Base-by-base conservation (phyloP, 345 rosid genomes). In the Streptanthus diversifolius region DNA sequence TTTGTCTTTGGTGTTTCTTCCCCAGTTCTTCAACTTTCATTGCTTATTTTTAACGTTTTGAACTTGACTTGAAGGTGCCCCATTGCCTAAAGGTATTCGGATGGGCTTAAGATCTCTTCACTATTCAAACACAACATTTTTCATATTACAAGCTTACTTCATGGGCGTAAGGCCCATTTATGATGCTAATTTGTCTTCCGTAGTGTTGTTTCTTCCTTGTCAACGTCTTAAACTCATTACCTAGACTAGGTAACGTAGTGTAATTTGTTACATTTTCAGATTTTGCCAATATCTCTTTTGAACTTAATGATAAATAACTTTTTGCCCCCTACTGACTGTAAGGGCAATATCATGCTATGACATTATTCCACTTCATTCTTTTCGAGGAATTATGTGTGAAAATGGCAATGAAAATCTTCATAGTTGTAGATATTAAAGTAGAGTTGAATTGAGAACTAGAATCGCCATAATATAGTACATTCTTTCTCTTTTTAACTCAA, bases 11-110 rank as follows among this genome's bases (percentile, higher is more conserved):
- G 35, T 27, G 12, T n/a, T 53, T 29, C 33, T 52, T 52, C 33
- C 17, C 5, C 17, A 25, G 13, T 25, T 17, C 56, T 52, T 52
- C 57, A 25, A 52, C 58, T 13, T 53, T 27, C 36, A 27, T 52
- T 2, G 24, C 44, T 17, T 2, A 3, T 25, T 12, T 49, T 24
- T 9, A 51, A 51, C 12, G 15, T 24, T 22, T 19, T 48, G 1
- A 49, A 48, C 54, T 51, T 14, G 37, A n/a, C 37, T 57, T 57
- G 55, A 59, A 60, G 68, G 67, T 41, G 60, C 22, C 19, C 8
- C 22, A 27, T 39, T n/a, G 45, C 14, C 66, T 7, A 35, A 24
- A 36, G 19, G 57, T 48, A 49, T 25, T 25, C 15, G n/a, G 67
- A 8, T 48, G 60, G 60, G 68, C 58, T 60, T 17, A 37, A 48